These are phyloP conservation scores for Daldinia childiae DNA, from an alignment of 495 filamentous ascomycete species.

Conservation along the genomic window DNA sequence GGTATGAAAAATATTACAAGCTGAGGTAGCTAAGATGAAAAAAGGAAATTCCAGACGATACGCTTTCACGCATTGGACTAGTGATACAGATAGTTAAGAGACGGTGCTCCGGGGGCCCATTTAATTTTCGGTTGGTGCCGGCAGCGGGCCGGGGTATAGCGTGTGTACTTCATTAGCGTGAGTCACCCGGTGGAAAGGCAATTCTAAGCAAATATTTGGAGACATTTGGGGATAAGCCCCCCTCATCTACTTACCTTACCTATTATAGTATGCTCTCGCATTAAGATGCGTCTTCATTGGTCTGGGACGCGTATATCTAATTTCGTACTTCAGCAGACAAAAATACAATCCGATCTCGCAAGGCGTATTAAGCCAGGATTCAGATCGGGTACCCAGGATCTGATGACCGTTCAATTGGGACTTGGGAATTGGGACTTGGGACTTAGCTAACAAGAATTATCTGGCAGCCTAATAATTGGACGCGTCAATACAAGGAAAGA, in stretches of 20 bases:
- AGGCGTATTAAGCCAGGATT: neutral
- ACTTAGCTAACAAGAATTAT: neutral
- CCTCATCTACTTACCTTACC: neutral
- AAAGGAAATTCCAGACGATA: slow-evolving; percentile 23
- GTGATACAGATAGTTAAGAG: slow-evolving; percentile 1
- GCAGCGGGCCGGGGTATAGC: slow-evolving; percentile 13
- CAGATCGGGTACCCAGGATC: neutral
- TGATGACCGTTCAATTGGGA: slow-evolving; percentile 6
- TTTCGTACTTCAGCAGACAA: neutral
- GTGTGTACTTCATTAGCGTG: neutral
- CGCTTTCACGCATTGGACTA: slow-evolving; percentile 17
- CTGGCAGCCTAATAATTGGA: slow-evolving; percentile 5
- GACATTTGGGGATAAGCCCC: neutral
- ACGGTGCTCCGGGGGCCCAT: slow-evolving; percentile 2
- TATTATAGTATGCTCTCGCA: neutral
- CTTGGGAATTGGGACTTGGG: neutral
- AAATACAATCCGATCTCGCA: slow-evolving; percentile 25
- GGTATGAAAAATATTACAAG: neutral
- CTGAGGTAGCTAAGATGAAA: slow-evolving; percentile 8
- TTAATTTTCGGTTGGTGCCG: slow-evolving; percentile 24
- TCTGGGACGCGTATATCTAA: slow-evolving; percentile 25
- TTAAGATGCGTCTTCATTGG: neutral
- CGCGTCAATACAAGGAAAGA: slow-evolving; percentile 3
- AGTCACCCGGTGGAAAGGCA: slow-evolving; percentile 30
- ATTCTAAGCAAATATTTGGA: neutral